These are phyloP conservation scores for Lathyrus sativus DNA, from an alignment of 306 rosid species.

Conservation along the genomic window DNA sequence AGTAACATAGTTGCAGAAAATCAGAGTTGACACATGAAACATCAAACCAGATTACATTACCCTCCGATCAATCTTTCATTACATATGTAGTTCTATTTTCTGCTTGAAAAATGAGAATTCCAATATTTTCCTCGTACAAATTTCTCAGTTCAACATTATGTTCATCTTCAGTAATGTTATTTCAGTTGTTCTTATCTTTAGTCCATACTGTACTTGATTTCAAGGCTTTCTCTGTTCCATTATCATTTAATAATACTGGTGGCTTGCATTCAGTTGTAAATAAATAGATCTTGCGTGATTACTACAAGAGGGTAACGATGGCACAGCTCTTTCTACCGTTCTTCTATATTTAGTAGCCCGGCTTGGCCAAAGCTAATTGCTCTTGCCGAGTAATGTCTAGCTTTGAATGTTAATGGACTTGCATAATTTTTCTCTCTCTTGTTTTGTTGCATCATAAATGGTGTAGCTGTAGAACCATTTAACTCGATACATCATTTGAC, in stretches of 20 bases:
- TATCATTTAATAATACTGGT: not conserved
- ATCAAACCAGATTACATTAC: conserved; percentile 17
- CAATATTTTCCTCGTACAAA: not conserved
- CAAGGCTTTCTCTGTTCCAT: not conserved
- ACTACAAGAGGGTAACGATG: not conserved
- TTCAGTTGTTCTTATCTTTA: not conserved
- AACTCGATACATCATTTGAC: conserved; percentile 43
- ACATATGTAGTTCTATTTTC: not conserved
- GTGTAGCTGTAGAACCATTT: conserved; percentile 46
- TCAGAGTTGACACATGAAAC: conserved; percentile 54
- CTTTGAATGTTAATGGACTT: conserved; percentile 66
- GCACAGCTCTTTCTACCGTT: not conserved
- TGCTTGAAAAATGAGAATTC: not conserved
- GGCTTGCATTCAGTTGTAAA: not conserved
- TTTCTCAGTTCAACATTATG: not conserved
- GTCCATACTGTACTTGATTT: not conserved
- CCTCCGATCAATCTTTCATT: not conserved
- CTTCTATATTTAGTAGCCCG: conserved; percentile 39
- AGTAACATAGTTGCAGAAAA: conserved; percentile 46
- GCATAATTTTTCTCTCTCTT: conserved; percentile 34
- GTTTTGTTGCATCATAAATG: conserved; percentile 41
- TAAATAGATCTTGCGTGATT: conserved; percentile 3
- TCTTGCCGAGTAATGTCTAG: conserved; percentile 42
- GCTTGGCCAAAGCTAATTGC: conserved; percentile 67
- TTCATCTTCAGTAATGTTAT: not conserved